Evolutionary conservation across 257 asterid species (phyloP), one percentile per base, ranked within the genome.

Genomic region (Solanum pinnatisectum): DNA sequence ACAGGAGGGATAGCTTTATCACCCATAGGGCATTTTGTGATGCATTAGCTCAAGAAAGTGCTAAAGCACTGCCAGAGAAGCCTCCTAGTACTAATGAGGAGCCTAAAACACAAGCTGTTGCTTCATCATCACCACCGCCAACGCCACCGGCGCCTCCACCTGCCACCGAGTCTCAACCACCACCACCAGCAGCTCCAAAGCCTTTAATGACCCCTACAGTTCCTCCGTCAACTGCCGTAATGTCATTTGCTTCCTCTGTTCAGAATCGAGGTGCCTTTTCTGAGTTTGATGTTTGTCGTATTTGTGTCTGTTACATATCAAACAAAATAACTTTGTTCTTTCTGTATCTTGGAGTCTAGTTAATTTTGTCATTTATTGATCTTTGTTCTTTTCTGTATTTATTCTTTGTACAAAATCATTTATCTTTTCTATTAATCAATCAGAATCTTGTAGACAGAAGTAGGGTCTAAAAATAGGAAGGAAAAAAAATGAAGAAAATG

Each of bases 1-100:
- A 90, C 89, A 96, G 99, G 98, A 93, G 94, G 95, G 99, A 96
- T 92, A 96, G 98, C 90, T 96, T 94, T 87, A 93, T 95, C 87
- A 96, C 98, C 42, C 99, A 96, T 84, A 94, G 98, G 88, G 98
- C 99, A n/a, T 96, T 95, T 88, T 96, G 99, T 91, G 98, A 96
- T 91, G 96, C 93, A 86, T 90, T 95, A 85, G 98, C 98, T 32
- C 94, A 90, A 88, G 99, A 96, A 88, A 93, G 88, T 92, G 93
- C 96, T 0, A 95, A 94, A 91, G 81, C 93, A 44, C 90, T 89
- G 42, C 86, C 91, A 4, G 83, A 68, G 27, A 88, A 88, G 79
- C 90, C 92, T 78, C 91, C 93, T 87, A 72, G 63, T 90, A 89
- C 87, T 79, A 88, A 89, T 70, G 93, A 91, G 88, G 92, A 78